Percentiles rank a stretch among this genome's conserved stretches.
phyloP scores from a whole-genome alignment of 73 alveolate species.

The Stentor coeruleus region DNA sequence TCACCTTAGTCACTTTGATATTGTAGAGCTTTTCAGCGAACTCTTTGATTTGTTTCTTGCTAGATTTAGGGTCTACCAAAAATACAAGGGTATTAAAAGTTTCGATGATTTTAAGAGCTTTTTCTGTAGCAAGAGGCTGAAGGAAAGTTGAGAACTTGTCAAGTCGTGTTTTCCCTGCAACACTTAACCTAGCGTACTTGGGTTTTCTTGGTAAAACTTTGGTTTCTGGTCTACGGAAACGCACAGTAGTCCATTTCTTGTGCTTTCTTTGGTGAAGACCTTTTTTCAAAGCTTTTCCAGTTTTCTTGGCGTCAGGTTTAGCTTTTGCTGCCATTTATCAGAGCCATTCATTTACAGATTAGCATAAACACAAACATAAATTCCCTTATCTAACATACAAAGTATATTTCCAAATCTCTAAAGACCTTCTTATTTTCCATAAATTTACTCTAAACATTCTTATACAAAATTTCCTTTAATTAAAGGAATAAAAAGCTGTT shows the following conservation, averaged over 20 bases:
- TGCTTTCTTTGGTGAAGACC: conserved; percentile 53
- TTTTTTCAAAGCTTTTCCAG: too few relatives aligned
- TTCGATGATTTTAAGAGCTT: conserved; percentile 56
- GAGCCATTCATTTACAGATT: too few relatives aligned
- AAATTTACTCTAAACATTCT: too few relatives aligned
- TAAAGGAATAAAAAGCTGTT: too few relatives aligned
- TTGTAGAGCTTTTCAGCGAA: conserved; percentile 47
- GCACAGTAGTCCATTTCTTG: conserved; percentile 54
- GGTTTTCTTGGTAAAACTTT: conserved; percentile 48
- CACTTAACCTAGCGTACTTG: conserved; percentile 42
- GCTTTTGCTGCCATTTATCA: too few relatives aligned
- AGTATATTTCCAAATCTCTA: too few relatives aligned
- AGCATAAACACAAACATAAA: too few relatives aligned
- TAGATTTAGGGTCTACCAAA: conserved; percentile 47
- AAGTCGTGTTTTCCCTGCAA: conserved; percentile 39
- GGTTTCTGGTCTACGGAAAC: conserved; percentile 59
- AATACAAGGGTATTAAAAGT: conserved; percentile 59
- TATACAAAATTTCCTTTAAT: too few relatives aligned
- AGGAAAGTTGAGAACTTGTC: conserved; percentile 52
- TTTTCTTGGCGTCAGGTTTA: too few relatives aligned
- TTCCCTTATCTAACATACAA: too few relatives aligned
- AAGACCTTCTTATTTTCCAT: too few relatives aligned
- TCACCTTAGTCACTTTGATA: conserved; percentile 45
- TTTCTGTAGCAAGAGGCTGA: conserved; percentile 57
- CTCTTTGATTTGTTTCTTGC: conserved; percentile 55